These are phyloP conservation scores for Laburnicola sp. DNA, from an alignment of 2,329 filamentous ascomycete genomes.

Conservation along the genomic window DNA sequence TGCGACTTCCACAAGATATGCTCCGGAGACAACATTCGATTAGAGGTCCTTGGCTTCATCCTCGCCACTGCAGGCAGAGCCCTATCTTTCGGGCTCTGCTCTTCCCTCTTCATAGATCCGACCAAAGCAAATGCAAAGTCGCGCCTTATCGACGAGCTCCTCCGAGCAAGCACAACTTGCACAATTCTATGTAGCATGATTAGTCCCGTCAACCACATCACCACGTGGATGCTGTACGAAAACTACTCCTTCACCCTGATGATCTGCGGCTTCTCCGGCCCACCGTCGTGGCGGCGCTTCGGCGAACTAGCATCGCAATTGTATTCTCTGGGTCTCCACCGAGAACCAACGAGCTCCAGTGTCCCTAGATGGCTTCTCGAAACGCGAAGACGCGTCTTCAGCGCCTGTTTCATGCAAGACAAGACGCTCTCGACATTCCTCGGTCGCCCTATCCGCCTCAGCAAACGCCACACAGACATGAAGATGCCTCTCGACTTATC, in stretches of 20 bases:
- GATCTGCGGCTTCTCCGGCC: slow-evolving; percentile 40
- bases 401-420: slow-evolving; percentile 35
- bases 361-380: slow-evolving; percentile 36
- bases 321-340: slow-evolving; percentile 38
- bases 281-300: slow-evolving; percentile 39
- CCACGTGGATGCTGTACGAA: slow-evolving; percentile 40
- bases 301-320: slow-evolving; percentile 37
- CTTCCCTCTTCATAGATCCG: slow-evolving; percentile 25
- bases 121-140: slow-evolving; percentile 20
- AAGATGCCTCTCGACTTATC: slow-evolving; percentile 35
- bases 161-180: slow-evolving; percentile 43
- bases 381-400: slow-evolving; percentile 34
- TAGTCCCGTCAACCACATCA: slow-evolving; percentile 46
- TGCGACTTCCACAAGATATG: slow-evolving; percentile 45
- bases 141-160: slow-evolving; percentile 34
- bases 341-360: slow-evolving; percentile 29
- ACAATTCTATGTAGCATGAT: slow-evolving; percentile 45
- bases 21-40: slow-evolving; percentile 43
- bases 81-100: slow-evolving; percentile 29
- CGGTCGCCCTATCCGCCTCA: slow-evolving; percentile 36
- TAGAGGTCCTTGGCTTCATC: slow-evolving; percentile 47
- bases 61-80: slow-evolving; percentile 45
- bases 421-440: slow-evolving; percentile 42
- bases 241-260: slow-evolving; percentile 43
- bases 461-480: slow-evolving; percentile 36